Percentiles rank a stretch among this genome's conserved stretches.
Evolutionary conservation across 176 grass and related monocot species (phyloP).

Genomic region (Poa pratensis): DNA sequence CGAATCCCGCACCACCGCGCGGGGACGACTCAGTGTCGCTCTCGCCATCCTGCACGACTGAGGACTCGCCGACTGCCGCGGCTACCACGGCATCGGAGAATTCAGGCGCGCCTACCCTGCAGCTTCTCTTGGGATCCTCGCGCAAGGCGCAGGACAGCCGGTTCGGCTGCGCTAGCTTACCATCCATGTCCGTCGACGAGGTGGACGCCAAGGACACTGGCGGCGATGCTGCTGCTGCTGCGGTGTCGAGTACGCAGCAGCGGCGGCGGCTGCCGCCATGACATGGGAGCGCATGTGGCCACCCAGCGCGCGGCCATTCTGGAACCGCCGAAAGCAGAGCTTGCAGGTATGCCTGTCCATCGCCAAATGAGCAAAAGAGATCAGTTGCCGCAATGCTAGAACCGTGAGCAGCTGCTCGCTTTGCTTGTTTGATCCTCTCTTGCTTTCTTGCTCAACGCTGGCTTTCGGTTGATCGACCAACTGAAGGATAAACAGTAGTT

Average conservation of each 20-base stretch:
- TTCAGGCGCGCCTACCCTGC: conserved; percentile 45
- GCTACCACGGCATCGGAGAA: conserved; percentile 36
- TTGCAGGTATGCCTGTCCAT: conserved; percentile 91
- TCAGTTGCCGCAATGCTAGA: neutral
- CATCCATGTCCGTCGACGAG: conserved; percentile 49
- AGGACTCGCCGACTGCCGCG: conserved; percentile 45
- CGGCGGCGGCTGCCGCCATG: conserved; percentile 35
- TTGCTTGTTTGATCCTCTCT: conserved; percentile 30
- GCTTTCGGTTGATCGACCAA: neutral
- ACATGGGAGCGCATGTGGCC: conserved; percentile 99
- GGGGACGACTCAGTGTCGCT: conserved; percentile 81
- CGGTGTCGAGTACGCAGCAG: conserved; percentile 12
- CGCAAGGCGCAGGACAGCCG: conserved; percentile 44
- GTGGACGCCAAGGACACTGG: conserved; percentile 54
- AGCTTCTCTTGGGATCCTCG: conserved; percentile 63
- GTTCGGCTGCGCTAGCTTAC: neutral
- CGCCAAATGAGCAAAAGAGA: conserved; percentile 20
- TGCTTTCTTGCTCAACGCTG: conserved; percentile 36
- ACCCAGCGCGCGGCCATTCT: conserved; percentile 83
- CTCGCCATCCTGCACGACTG: conserved; percentile 67
- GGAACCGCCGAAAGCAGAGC: conserved; percentile 89
- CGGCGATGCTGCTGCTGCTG: conserved; percentile 11
- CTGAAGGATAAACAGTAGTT: conserved; percentile 18
- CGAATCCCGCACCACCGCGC: conserved; percentile 30
- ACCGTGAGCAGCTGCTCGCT: conserved; percentile 38